These are phyloP conservation scores for Anacardium occidentale DNA, from an alignment of 345 rosid species.

Conservation along the genomic window DNA sequence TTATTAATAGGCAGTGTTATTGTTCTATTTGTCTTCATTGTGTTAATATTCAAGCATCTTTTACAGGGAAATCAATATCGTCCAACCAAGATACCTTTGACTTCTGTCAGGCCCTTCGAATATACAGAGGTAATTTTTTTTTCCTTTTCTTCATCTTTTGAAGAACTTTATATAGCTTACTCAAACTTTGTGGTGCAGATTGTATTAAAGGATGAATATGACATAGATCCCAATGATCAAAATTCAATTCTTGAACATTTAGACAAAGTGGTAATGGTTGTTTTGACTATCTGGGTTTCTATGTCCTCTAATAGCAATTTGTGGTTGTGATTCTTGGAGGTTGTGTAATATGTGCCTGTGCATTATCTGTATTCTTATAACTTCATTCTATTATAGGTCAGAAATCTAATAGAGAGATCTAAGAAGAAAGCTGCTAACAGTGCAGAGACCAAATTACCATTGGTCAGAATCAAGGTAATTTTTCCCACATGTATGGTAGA, in stretches of 20 bases:
- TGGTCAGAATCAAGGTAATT: constrained; percentile 83
- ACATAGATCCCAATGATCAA: constrained; percentile 91
- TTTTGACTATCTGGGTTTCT: constrained; percentile 16
- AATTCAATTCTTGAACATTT: constrained; percentile 87
- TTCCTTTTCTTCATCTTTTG: constrained; percentile 13
- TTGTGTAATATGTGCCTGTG: not conserved
- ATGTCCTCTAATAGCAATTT: not conserved
- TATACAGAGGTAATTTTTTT: constrained; percentile 64
- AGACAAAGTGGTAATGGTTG: constrained; percentile 74
- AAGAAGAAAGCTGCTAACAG: constrained; percentile 49
- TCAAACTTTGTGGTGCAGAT: constrained; percentile 50
- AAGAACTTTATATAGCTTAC: constrained; percentile 27
- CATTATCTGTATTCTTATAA: constrained; percentile 3
- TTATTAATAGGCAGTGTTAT: constrained; percentile 11
- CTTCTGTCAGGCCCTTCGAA: constrained; percentile 92
- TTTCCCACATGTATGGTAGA: not conserved
- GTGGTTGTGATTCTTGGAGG: constrained; percentile 4
- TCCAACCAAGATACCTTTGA: constrained; percentile 93
- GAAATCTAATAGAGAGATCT: constrained; percentile 75
- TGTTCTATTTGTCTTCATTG: constrained; percentile 14
- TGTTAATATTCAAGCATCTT: constrained; percentile 22
- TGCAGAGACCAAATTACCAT: constrained; percentile 78
- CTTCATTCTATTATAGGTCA: constrained; percentile 52
- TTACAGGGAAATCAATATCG: constrained; percentile 93
- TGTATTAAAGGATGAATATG: constrained; percentile 76